phyloP scores from a whole-genome alignment of 1,139 yeast species.

The Blastobotrys serpentis region DNA sequence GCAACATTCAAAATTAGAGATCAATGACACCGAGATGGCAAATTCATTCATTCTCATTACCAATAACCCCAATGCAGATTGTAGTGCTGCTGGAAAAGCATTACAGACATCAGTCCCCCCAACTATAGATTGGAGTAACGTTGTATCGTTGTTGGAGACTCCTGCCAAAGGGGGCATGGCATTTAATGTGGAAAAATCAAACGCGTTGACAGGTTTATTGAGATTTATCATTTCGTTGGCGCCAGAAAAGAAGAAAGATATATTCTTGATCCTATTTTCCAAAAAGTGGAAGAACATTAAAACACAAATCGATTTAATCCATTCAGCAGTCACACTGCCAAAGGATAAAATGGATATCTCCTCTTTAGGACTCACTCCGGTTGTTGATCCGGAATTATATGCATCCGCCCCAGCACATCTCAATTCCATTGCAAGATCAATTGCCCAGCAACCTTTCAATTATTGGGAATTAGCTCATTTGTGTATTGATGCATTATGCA shows the following conservation, averaged over 20 bases:
- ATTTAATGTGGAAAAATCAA: neutral
- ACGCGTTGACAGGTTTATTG: neutral
- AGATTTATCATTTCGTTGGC: conserved; percentile 6
- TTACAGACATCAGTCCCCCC: neutral
- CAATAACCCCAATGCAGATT: conserved; percentile 4
- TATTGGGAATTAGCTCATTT: conserved; percentile 31
- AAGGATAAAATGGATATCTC: conserved; percentile 24
- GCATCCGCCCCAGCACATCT: conserved; percentile 24
- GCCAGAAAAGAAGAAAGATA: conserved; percentile 10
- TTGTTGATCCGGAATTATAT: conserved; percentile 23
- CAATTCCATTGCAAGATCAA: conserved; percentile 23
- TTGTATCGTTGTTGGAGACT: conserved; percentile 3
- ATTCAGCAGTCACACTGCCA: conserved; percentile 23
- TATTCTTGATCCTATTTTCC: conserved; percentile 17
- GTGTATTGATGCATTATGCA: conserved; percentile 34
- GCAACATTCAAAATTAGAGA: neutral
- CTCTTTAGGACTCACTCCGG: conserved; percentile 24
- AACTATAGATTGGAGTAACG: conserved; percentile 6
- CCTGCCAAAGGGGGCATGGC: neutral
- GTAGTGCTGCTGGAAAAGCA: conserved; percentile 4
- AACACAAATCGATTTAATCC: conserved; percentile 28
- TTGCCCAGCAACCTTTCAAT: conserved; percentile 32
- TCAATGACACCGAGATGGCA: conserved; percentile 5
- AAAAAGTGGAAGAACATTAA: conserved; percentile 29
- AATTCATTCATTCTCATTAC: conserved; percentile 5